A percentile compares a stretch with the other conserved stretches of the same genome.
Evolutionary conservation across 2,329 filamentous ascomycete species (phyloP).

Genomic region (Ophiostoma australiae): DNA sequence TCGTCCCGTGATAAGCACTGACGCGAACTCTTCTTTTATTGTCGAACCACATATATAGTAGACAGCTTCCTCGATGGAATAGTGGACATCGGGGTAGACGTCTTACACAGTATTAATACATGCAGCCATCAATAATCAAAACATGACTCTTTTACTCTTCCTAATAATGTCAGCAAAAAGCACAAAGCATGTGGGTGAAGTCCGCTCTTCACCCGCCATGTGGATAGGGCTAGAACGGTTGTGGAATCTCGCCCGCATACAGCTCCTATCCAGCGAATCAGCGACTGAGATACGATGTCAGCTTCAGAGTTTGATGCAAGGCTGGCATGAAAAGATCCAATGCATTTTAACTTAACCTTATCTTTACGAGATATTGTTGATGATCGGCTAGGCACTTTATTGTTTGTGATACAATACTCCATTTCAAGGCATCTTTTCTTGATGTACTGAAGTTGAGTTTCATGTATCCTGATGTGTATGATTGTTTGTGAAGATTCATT

Average conservation of each 20-base stretch:
- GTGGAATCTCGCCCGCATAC: slow-evolving; percentile 10
- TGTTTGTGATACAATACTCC: not conserved
- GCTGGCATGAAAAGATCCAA: not conserved
- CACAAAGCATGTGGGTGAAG: not conserved
- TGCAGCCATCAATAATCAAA: slow-evolving; percentile 6
- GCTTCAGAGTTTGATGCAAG: not conserved
- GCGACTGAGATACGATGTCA: not conserved
- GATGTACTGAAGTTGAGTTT: not conserved
- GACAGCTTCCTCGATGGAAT: not conserved
- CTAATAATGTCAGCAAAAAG: not conserved
- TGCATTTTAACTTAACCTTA: not conserved
- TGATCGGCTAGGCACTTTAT: not conserved
- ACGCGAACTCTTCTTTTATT: not conserved
- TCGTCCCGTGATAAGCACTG: not conserved
- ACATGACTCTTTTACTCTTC: not conserved
- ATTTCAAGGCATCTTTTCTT: not conserved
- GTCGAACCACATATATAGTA: not conserved
- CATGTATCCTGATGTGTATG: not conserved
- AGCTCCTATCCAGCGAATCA: not conserved
- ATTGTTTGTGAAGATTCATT: no score
- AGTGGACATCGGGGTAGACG: not conserved
- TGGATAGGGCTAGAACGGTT: slow-evolving; percentile 7
- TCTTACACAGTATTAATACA: no score
- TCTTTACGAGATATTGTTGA: not conserved
- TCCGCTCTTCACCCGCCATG: not conserved